Percentiles rank a stretch among this genome's conserved stretches.
These are phyloP conservation scores for Truncatella angustata DNA, from an alignment of 2,329 filamentous ascomycete genomes.

Conservation along the genomic window DNA sequence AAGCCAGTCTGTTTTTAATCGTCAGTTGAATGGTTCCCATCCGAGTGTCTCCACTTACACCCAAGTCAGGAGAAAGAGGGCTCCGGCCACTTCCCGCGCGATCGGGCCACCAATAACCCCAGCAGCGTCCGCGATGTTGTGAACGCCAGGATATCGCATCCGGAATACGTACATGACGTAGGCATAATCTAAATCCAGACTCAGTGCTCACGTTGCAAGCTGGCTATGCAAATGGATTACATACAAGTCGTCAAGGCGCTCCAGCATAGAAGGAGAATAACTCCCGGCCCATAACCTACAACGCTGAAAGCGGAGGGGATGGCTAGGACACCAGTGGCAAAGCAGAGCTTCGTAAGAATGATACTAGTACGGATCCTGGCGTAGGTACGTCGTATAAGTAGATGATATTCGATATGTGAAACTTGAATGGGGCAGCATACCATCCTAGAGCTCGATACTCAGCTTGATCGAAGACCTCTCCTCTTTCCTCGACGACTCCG, in stretches of 20 bases:
- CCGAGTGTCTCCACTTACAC: slow-evolving; percentile 14
- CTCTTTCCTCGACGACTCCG: not conserved
- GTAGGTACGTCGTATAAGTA: not conserved
- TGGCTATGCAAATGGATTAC: not conserved
- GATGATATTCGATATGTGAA: too few species aligned
- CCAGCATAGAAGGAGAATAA: slow-evolving; percentile 18
- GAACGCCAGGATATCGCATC: slow-evolving; percentile 21
- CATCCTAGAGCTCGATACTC: not conserved
- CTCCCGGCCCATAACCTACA: slow-evolving; percentile 21
- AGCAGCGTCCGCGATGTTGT: slow-evolving; percentile 25
- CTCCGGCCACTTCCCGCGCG: slow-evolving; percentile 19
- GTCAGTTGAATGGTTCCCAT: not conserved
- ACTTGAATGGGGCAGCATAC: too few species aligned
- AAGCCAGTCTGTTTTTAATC: slow-evolving; percentile 14
- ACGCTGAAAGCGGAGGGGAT: slow-evolving; percentile 23
- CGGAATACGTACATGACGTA: slow-evolving; percentile 25
- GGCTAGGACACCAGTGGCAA: slow-evolving; percentile 25
- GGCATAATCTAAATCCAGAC: too few species aligned
- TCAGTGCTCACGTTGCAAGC: too few species aligned
- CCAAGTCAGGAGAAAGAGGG: slow-evolving; percentile 22
- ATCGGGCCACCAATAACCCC: slow-evolving; percentile 20
- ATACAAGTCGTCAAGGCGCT: slow-evolving; percentile 22
- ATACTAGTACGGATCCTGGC: slow-evolving; percentile 19
- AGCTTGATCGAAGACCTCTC: not conserved
- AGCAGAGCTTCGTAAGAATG: slow-evolving; percentile 23